Percentiles rank a stretch among this genome's conserved stretches.
phyloP scores from a whole-genome alignment of 352 stramenopile species.

The Phytophthora colocasiae region DNA sequence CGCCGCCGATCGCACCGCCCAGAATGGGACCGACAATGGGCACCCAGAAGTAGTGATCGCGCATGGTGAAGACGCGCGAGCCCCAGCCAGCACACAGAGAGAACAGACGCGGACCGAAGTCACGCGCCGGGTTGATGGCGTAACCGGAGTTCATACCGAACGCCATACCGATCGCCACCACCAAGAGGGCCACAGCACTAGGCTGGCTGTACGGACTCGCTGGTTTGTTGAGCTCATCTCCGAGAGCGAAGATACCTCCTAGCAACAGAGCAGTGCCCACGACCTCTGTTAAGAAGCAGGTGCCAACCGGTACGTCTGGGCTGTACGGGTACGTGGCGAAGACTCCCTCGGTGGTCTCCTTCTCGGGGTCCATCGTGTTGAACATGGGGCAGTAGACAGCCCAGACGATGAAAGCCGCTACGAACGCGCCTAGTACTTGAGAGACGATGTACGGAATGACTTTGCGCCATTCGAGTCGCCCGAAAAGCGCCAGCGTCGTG shows the following conservation, averaged over 20 bases:
- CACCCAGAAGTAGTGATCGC: constrained; percentile 45
- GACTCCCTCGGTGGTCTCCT: constrained; percentile 32
- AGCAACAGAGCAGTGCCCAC: constrained; percentile 55
- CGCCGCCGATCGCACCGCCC: constrained; percentile 38
- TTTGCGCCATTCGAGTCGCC: constrained; percentile 51
- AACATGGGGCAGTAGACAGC: constrained; percentile 54
- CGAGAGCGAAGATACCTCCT: constrained; percentile 54
- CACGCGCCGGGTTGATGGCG: constrained; percentile 58
- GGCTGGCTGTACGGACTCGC: constrained; percentile 43
- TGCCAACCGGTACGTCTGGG: constrained; percentile 26
- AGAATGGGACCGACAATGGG: constrained; percentile 38
- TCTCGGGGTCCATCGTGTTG: constrained; percentile 49
- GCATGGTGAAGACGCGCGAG: constrained; percentile 40
- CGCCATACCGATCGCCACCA: constrained; percentile 63
- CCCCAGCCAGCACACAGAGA: constrained; percentile 46
- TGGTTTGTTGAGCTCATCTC: constrained; percentile 50
- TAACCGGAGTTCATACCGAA: constrained; percentile 73
- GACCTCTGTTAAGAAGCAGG: constrained; percentile 56
- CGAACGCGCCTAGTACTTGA: constrained; percentile 52
- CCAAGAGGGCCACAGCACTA: constrained; percentile 46
- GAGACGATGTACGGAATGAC: constrained; percentile 51
- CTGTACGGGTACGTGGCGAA: constrained; percentile 55
- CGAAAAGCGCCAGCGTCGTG: constrained; percentile 50
- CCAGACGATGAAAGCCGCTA: constrained; percentile 45
- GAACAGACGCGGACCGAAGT: constrained; percentile 51